These are phyloP conservation scores for Eremothecium gossypii DNA, from an alignment of 1,139 yeast species.

Conservation along the genomic window DNA sequence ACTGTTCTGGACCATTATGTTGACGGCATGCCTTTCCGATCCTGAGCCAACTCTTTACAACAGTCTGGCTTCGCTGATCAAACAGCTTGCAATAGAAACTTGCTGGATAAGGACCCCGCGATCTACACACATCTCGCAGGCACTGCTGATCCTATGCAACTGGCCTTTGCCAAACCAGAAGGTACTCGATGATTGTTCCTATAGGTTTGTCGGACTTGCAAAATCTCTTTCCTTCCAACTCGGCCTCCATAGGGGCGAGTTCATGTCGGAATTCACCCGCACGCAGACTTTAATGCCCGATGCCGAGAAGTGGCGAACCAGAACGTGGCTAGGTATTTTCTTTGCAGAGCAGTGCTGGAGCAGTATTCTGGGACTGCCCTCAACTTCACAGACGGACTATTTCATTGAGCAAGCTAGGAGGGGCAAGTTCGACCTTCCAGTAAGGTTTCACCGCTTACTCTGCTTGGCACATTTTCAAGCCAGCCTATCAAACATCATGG, in stretches of 20 bases:
- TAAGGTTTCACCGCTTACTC: slow-evolving; percentile 61
- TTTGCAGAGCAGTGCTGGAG: slow-evolving; percentile 90
- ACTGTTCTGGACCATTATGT: slow-evolving; percentile 82
- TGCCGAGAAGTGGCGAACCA: slow-evolving; percentile 89
- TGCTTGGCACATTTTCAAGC: slow-evolving; percentile 76
- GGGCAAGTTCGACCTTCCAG: slow-evolving; percentile 51
- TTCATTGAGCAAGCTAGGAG: slow-evolving; percentile 69
- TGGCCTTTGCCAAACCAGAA: slow-evolving; percentile 96
- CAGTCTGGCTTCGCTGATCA: slow-evolving; percentile 66
- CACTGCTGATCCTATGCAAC: slow-evolving; percentile 65
- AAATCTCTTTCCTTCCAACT: slow-evolving; percentile 76
- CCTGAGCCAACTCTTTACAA: slow-evolving; percentile 79
- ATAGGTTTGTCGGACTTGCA: slow-evolving; percentile 80
- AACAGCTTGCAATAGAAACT: slow-evolving; percentile 82
- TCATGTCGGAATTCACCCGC: slow-evolving; percentile 81
- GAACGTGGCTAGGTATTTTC: slow-evolving; percentile 86
- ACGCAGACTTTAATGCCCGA: slow-evolving; percentile 84
- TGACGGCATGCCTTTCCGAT: slow-evolving; percentile 78
- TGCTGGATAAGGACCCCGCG: slow-evolving; percentile 93
- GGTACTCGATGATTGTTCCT: slow-evolving; percentile 85
- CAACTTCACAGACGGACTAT: slow-evolving; percentile 77
- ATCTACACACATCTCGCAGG: slow-evolving; percentile 89
- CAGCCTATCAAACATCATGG: slow-evolving; percentile 77
- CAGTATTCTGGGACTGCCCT: slow-evolving; percentile 78
- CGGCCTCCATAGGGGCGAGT: slow-evolving; percentile 90